Evolutionary conservation across 164 flowering plant species (phyloP).

Genomic region (Amborella trichopoda): DNA sequence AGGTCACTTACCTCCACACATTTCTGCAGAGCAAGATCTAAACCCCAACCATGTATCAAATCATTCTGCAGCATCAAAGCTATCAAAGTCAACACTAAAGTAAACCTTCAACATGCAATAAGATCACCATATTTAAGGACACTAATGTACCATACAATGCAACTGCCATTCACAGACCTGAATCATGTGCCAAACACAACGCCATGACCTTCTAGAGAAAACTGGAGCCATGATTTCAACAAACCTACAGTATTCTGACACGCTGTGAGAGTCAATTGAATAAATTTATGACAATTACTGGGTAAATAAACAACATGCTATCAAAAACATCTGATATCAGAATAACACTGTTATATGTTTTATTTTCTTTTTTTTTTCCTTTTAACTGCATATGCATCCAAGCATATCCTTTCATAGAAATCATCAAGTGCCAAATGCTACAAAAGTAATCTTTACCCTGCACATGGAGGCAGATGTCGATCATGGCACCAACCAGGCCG

Average conservation of each 20-base stretch:
- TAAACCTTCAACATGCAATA: no score
- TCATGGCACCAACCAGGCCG: slow-evolving; percentile 14
- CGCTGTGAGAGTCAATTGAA: slow-evolving; percentile 1
- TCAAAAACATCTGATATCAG: no score
- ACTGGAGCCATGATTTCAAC: slow-evolving; percentile 24
- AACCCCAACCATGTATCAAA: slow-evolving; percentile 21
- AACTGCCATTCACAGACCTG: slow-evolving; percentile 10
- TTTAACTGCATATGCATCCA: no score
- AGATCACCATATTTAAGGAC: no score
- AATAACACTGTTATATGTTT: no score
- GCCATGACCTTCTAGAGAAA: slow-evolving; percentile 16
- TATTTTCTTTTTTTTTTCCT: no score
- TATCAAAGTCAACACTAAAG: no score
- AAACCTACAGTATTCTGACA: slow-evolving; percentile 7
- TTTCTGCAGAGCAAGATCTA: slow-evolving; percentile 11
- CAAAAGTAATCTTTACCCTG: slow-evolving; percentile 13
- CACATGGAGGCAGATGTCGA: slow-evolving; percentile 16
- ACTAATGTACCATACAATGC: no score
- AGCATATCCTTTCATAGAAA: no score
- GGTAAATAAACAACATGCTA: no score
- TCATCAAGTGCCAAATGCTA: no score
- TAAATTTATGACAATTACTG: no score
- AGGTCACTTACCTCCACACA: slow-evolving; percentile 19
- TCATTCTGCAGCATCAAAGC: slow-evolving; percentile 11
- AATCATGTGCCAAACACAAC: slow-evolving; percentile 19